phyloP scores from a whole-genome alignment of 139 green algal genomes.

The Tetraselmis striata region DNA sequence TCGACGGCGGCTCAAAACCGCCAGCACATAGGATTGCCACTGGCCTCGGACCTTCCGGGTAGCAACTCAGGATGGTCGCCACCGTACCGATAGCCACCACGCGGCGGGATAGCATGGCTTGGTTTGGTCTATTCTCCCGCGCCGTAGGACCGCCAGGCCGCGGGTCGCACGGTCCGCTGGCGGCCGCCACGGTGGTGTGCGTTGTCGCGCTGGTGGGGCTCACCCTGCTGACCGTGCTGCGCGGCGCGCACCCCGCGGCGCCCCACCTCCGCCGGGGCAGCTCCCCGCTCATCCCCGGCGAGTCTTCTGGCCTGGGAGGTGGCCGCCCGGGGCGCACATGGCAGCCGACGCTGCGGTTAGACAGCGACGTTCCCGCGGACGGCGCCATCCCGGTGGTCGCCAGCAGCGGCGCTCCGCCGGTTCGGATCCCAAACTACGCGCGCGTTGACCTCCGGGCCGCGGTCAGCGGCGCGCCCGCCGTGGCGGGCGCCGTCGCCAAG shows the following conservation, averaged over 20 bases:
- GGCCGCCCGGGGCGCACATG: not conserved
- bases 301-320: not conserved
- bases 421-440: not conserved
- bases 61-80: too few relatives aligned
- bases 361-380: not conserved
- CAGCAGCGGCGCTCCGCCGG: not conserved
- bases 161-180: not conserved
- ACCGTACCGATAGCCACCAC: not conserved
- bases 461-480: not conserved
- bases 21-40: too few relatives aligned
- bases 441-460: not conserved
- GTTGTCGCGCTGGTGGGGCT: not conserved
- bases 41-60: too few relatives aligned
- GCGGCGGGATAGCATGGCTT: not conserved
- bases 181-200: not conserved
- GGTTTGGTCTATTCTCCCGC: not conserved
- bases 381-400: not conserved
- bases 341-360: not conserved
- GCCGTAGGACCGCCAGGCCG: too few relatives aligned
- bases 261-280: not conserved
- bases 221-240: not conserved
- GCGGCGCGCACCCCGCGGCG: not conserved
- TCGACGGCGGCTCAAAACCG: too few relatives aligned
- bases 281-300: not conserved
- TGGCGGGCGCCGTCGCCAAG: not conserved